Base-by-base conservation (phyloP, 192 early-diverging fungal species). In the Mortierella alpina region DNA sequence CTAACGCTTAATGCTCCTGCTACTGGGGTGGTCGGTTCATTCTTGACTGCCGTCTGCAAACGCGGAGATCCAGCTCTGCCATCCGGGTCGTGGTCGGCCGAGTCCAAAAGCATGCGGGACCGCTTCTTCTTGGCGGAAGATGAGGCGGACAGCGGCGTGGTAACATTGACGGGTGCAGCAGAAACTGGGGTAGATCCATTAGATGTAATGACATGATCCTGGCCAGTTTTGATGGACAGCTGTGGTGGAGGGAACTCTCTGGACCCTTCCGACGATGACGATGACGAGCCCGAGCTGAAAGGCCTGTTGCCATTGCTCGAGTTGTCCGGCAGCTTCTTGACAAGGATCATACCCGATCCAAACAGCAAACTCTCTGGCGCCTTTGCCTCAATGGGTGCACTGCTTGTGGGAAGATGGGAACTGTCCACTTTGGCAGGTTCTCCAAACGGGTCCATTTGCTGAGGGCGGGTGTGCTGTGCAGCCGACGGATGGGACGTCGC, bases 281-380 rank as follows among this genome's bases (percentile, higher is more conserved):
- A 56, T 48, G 53, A 31, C 31, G 31, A 31, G 46, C 47, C 47
- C 18, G 40, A 44, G 22, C 20, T 22, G 12, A n/a, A 39, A 31
- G 31, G 31, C 31, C 31, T 31, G 31, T 31, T 31, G 14, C 55
- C 68, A 10, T 22, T n/a, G n/a, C 31, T 20, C 9, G 68, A 57
- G 7, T 41, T 62, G 47, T 68, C 74, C 6, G 52, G 59, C 4
- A 77, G 44, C 20, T 70, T 77, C 17, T 71, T 66, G 6, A 79
- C 69, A 11, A 79, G 53, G n/a, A 72, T 72, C 58, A 79, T 66
- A 11, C 76, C 76, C 6, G 64, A 64, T 23, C 76, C 76, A 79
- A 79, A 79, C 9, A 66, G 55, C 11, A 79, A 12, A 4, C 64
- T 79, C 18, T 61, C 39, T 5, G 68, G 68, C 7, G 54, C 44